Conservation (phyloP, 306 rosid genomes). For the Fragaria iinumae region DNA sequence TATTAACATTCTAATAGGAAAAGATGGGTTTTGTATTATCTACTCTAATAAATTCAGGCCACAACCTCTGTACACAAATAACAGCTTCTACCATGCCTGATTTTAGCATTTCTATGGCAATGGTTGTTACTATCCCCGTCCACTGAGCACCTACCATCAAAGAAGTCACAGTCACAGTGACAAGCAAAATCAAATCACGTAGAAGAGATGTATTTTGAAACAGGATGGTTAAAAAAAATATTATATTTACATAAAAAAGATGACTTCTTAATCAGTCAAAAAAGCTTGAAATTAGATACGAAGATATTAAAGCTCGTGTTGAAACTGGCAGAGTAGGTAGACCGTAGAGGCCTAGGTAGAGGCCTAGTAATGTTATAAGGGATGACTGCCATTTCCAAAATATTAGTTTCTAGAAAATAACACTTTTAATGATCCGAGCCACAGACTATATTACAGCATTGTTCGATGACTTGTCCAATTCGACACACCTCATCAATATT, state of each 20-base stretch:
- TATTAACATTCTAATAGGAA: slow-evolving; percentile 3
- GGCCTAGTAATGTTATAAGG: background rate
- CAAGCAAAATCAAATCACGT: background rate
- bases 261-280: background rate
- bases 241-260: background rate
- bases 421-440: background rate
- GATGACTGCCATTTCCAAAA: background rate
- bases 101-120: slow-evolving; percentile 94
- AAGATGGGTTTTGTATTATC: slow-evolving; percentile 3
- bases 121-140: slow-evolving; percentile 96
- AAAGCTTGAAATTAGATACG: background rate
- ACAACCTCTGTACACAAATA: slow-evolving; percentile 88
- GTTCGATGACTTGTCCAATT: background rate
- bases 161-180: background rate
- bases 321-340: background rate
- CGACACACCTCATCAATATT: background rate
- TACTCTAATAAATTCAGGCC: slow-evolving; percentile 11
- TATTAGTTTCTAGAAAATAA: background rate
- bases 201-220: background rate
- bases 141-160: slow-evolving; percentile 81
- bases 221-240: background rate
- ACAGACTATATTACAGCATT: background rate
- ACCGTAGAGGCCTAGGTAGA: background rate
- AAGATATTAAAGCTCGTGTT: background rate
- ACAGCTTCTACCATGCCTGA: slow-evolving; percentile 99